Conservation (phyloP, 2,329 filamentous ascomycete species). For the Cordyceps pruinosa region DNA sequence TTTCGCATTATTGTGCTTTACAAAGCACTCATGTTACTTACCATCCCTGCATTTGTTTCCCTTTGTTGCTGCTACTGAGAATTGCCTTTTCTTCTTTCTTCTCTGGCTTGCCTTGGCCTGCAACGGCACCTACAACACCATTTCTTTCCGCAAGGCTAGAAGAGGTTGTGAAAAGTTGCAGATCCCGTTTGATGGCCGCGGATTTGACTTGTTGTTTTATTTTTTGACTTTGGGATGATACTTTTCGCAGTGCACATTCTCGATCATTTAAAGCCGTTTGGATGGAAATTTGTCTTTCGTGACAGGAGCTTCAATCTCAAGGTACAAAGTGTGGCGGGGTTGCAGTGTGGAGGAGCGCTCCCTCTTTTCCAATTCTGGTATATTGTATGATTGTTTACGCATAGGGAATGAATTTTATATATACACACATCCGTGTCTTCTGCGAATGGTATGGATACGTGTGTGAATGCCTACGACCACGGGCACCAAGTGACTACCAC, state of each 20-base stretch:
- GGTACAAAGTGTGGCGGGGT: not conserved
- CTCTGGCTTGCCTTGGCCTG: slow-evolving; percentile 6
- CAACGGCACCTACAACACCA: not conserved
- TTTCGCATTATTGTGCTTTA: slow-evolving; percentile 14
- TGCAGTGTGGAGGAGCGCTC: not conserved
- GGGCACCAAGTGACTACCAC: too few species aligned
- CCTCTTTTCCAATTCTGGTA: slow-evolving; percentile 5
- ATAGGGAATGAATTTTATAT: slow-evolving; percentile 7
- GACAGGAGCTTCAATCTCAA: slow-evolving; percentile 1
- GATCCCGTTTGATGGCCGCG: not conserved
- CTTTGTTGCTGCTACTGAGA: slow-evolving; percentile 3
- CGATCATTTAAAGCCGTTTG: not conserved
- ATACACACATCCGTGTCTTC: not conserved
- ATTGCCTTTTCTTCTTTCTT: slow-evolving; percentile 17
- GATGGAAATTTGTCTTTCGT: not conserved
- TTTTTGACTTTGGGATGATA: not conserved
- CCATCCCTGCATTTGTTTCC: slow-evolving; percentile 14
- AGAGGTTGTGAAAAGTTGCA: not conserved
- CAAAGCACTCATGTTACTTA: slow-evolving; percentile 22
- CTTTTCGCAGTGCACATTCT: not conserved
- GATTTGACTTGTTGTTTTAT: slow-evolving; percentile 9
- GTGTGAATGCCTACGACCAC: too few species aligned
- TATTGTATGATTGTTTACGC: slow-evolving; percentile 12
- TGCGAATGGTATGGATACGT: too few species aligned
- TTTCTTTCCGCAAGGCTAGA: not conserved